Evolutionary conservation across 306 rosid species (phyloP).

Genomic region (Ochetophila trinervis): DNA sequence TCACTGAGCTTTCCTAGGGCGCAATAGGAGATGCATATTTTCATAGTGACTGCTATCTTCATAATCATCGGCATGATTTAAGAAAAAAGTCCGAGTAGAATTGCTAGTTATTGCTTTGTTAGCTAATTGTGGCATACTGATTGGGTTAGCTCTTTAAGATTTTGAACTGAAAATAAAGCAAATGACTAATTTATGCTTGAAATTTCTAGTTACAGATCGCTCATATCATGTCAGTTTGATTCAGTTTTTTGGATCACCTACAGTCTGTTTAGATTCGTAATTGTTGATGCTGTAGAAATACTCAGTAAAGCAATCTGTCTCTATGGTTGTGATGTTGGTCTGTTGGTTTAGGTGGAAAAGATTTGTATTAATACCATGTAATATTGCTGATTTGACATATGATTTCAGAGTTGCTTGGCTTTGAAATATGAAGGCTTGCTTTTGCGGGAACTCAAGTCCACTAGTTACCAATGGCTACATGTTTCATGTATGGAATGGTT

Average conservation of each 20-base stretch:
- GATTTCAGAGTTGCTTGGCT: constrained; percentile 74
- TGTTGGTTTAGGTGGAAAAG: neutral
- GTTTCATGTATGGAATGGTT: constrained; percentile 69
- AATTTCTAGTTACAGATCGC: neutral
- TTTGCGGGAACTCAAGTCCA: constrained; percentile 53
- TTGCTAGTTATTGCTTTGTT: neutral
- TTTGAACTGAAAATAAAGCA: neutral
- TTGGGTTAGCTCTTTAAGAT: neutral
- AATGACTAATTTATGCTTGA: neutral
- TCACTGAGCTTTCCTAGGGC: neutral
- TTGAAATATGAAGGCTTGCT: constrained; percentile 82
- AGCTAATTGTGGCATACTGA: too few species aligned
- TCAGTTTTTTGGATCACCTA: neutral
- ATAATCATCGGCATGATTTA: neutral
- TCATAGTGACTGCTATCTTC: neutral
- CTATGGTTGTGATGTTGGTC: neutral
- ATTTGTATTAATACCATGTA: neutral
- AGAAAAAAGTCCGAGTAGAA: neutral
- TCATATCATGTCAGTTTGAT: too few species aligned
- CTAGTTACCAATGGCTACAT: constrained; percentile 45
- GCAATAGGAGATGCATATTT: neutral
- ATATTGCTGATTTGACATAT: constrained; percentile 3
- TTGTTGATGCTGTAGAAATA: neutral
- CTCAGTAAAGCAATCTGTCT: neutral
- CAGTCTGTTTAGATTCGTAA: neutral